A percentile compares a stretch with the other conserved stretches of the same genome.
Conservation (phyloP, 1,284 basidiomycete species). For the Austroboletus novae-zelandiae region DNA sequence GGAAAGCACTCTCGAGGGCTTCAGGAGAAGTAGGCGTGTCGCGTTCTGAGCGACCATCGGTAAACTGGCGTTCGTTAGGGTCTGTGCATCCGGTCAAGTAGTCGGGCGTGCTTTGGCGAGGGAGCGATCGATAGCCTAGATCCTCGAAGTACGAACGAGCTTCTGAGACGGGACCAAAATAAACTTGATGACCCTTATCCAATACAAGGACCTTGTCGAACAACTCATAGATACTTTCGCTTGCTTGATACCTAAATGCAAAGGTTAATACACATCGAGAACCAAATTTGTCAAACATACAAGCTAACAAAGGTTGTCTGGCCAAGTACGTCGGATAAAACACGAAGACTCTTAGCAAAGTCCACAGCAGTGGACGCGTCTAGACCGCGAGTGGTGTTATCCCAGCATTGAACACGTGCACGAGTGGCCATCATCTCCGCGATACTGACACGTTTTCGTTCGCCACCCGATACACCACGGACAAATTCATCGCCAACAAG, state of each 20-base stretch:
- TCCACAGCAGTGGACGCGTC: slow-evolving; percentile 86
- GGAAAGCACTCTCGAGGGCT: slow-evolving; percentile 69
- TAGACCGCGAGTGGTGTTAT: slow-evolving; percentile 82
- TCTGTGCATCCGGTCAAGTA: slow-evolving; percentile 84
- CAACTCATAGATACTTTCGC: slow-evolving; percentile 72
- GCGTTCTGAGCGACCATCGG: slow-evolving; percentile 58
- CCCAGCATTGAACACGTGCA: slow-evolving; percentile 78
- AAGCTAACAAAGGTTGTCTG: slow-evolving; percentile 79
- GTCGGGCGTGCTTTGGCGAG: slow-evolving; percentile 75
- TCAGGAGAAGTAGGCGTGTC: slow-evolving; percentile 76
- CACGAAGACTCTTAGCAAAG: slow-evolving; percentile 69
- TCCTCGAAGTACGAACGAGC: slow-evolving; percentile 79
- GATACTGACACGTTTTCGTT: slow-evolving; percentile 84
- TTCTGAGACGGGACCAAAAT: slow-evolving; percentile 69
- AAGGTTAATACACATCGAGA: slow-evolving; percentile 14
- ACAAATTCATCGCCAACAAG: slow-evolving; percentile 84
- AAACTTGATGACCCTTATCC: slow-evolving; percentile 82
- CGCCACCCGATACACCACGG: slow-evolving; percentile 84
- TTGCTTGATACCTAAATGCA: slow-evolving; percentile 71
- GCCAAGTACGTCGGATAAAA: slow-evolving; percentile 75
- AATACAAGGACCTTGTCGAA: slow-evolving; percentile 82
- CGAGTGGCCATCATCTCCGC: slow-evolving; percentile 83
- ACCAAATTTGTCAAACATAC: slow-evolving; percentile 39
- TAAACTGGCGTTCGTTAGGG: slow-evolving; percentile 83
- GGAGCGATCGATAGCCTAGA: slow-evolving; percentile 72